Conservation (phyloP, 2,329 filamentous ascomycete species). For the Sclerotinia sclerotiorum region DNA sequence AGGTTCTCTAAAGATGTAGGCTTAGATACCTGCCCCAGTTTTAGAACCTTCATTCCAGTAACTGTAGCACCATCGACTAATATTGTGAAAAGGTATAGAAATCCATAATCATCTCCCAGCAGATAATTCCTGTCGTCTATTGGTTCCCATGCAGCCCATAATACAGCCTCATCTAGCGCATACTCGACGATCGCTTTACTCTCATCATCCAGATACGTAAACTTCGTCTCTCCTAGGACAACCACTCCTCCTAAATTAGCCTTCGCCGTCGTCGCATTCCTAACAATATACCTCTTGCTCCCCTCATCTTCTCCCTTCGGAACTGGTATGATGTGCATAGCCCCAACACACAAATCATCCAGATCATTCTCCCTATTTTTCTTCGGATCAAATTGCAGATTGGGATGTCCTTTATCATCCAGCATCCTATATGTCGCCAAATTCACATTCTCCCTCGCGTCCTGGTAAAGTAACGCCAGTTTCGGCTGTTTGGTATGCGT, state of each 20-base stretch:
- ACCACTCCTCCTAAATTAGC: constrained; percentile 69
- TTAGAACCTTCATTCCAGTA: constrained; percentile 67
- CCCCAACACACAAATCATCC: constrained; percentile 55
- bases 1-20: constrained; percentile 79
- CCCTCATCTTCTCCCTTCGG: constrained; percentile 55
- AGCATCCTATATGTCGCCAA: constrained; percentile 61
- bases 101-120: constrained; percentile 89
- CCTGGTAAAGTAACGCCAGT: constrained; percentile 64
- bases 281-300: constrained; percentile 60
- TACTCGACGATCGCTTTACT: constrained; percentile 66
- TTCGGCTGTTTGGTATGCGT: constrained; percentile 56
- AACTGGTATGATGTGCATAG: constrained; percentile 63
- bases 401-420: constrained; percentile 54
- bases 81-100: constrained; percentile 80
- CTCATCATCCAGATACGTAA: constrained; percentile 82
- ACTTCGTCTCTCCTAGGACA: constrained; percentile 74
- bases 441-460: constrained; percentile 57
- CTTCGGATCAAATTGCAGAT: constrained; percentile 53
- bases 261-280: constrained; percentile 49
- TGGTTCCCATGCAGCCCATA: constrained; percentile 90
- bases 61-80: constrained; percentile 66
- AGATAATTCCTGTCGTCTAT: constrained; percentile 80
- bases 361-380: constrained; percentile 57
- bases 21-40: constrained; percentile 66
- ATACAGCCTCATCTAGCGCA: constrained; percentile 68